phyloP scores from a whole-genome alignment of 2,329 filamentous ascomycete genomes.

The Alternaria alternata region DNA sequence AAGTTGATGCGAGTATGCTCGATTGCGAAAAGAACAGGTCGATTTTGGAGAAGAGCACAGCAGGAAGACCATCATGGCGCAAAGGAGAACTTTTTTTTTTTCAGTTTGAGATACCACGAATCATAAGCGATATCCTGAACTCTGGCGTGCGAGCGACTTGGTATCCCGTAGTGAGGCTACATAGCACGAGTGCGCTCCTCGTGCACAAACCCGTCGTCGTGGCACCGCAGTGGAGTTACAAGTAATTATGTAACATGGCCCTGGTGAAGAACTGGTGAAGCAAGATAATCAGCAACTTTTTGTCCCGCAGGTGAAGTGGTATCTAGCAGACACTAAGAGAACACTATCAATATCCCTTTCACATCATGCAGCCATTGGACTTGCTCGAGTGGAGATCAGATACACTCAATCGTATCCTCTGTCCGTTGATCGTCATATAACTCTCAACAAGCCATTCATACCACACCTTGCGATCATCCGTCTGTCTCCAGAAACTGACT shows the following conservation, averaged over 20 bases:
- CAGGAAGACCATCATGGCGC: not conserved
- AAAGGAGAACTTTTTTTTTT: not conserved
- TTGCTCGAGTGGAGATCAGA: slow-evolving; percentile 52
- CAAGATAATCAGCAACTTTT: not conserved
- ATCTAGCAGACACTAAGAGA: not conserved
- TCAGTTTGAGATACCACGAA: slow-evolving; percentile 2
- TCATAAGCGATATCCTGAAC: not conserved
- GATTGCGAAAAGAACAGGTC: not conserved
- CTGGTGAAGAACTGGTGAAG: not conserved
- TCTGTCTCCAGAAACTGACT: slow-evolving; percentile 94
- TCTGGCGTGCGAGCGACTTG: not conserved
- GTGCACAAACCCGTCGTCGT: not conserved
- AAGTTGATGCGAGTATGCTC: not conserved
- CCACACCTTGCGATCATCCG: slow-evolving; percentile 95
- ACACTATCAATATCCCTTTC: not conserved
- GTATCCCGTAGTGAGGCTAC: not conserved
- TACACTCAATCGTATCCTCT: slow-evolving; percentile 69
- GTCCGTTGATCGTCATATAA: slow-evolving; percentile 70
- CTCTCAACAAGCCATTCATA: slow-evolving; percentile 98
- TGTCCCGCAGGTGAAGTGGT: not conserved
- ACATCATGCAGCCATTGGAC: slow-evolving; percentile 52
- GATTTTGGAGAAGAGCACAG: not conserved
- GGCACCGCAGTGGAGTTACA: not conserved
- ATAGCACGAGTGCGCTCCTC: not conserved
- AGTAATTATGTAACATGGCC: not conserved